Conservation (phyloP, 805 yeast genomes). For the Saccharomycopsis schoenii region DNA sequence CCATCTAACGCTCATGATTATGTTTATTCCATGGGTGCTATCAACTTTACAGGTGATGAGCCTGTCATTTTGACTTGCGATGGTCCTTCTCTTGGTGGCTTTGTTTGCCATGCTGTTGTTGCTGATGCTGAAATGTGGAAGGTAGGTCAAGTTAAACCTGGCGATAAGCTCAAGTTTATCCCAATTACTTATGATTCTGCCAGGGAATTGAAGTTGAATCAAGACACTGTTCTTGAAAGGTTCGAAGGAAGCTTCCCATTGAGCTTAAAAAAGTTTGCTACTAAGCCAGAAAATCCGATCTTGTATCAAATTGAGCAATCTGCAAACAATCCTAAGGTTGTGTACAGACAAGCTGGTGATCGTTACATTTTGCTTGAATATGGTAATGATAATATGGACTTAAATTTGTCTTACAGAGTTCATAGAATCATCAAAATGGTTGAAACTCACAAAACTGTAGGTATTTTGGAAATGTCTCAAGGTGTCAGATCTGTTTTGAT, state of each 20-base stretch:
- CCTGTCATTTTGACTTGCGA: slow-evolving; percentile 95
- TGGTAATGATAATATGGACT: slow-evolving; percentile 81
- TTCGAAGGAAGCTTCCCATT: slow-evolving; percentile 22
- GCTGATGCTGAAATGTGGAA: slow-evolving; percentile 97
- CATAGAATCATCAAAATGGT: slow-evolving; percentile 74
- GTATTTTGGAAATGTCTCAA: slow-evolving; percentile 91
- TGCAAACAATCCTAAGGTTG: slow-evolving; percentile 53
- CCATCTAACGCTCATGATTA: slow-evolving; percentile 99
- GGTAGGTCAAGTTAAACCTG: slow-evolving; percentile 95
- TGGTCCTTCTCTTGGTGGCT: slow-evolving; percentile 96
- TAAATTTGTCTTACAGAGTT: slow-evolving; percentile 77
- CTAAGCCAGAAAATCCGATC: slow-evolving; percentile 59
- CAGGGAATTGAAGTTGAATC: slow-evolving; percentile 46
- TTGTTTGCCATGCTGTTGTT: slow-evolving; percentile 93
- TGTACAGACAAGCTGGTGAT: slow-evolving; percentile 95
- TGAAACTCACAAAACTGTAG: slow-evolving; percentile 50
- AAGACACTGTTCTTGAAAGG: slow-evolving; percentile 41
- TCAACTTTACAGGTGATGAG: slow-evolving; percentile 97
- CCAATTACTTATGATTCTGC: slow-evolving; percentile 70
- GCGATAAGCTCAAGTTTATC: slow-evolving; percentile 71
- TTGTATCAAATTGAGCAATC: slow-evolving; percentile 29
- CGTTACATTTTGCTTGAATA: slow-evolving; percentile 86
- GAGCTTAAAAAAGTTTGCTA: slow-evolving; percentile 18
- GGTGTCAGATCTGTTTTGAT: slow-evolving; percentile 93
- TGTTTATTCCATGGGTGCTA: slow-evolving; percentile 88